Percentiles rank a stretch among this genome's conserved stretches.
These are phyloP conservation scores for Malus sieversii DNA, from an alignment of 306 rosid genomes.

Conservation along the genomic window DNA sequence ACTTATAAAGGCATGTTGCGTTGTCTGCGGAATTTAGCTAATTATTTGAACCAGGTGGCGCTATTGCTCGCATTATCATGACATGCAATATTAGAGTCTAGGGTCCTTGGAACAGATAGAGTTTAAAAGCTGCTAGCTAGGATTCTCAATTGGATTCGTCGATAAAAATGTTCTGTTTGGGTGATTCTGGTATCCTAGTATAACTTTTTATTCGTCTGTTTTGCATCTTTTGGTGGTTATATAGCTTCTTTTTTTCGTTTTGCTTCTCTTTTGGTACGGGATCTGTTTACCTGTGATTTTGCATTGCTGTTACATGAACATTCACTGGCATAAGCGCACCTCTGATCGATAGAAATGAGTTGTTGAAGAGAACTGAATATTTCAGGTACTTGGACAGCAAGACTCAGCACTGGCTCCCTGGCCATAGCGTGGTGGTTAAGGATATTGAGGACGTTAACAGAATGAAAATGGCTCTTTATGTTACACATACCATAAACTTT, in stretches of 20 bases:
- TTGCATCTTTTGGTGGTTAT: background rate
- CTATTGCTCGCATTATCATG: background rate
- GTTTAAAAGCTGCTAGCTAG: background rate
- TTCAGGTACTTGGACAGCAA: slow-evolving; percentile 72
- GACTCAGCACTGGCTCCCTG: slow-evolving; percentile 63
- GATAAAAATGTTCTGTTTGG: background rate
- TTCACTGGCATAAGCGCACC: background rate
- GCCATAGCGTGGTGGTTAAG: slow-evolving; percentile 48
- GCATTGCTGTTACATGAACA: background rate
- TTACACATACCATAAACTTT: slow-evolving; percentile 80
- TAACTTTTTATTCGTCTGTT: background rate
- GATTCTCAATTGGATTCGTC: background rate
- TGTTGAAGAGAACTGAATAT: background rate
- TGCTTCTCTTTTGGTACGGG: background rate
- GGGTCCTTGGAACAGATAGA: background rate
- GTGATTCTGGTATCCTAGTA: background rate
- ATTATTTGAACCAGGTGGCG: background rate
- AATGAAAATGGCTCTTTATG: slow-evolving; percentile 45
- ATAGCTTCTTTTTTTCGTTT: background rate
- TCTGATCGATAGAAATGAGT: background rate
- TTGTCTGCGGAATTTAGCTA: too few species aligned
- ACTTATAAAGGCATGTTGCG: background rate
- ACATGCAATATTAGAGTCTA: background rate
- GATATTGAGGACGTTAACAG: slow-evolving; percentile 66
- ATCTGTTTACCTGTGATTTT: background rate